Base-by-base conservation (phyloP, 495 filamentous ascomycete genomes). In the Sordaria brevicollis region DNA sequence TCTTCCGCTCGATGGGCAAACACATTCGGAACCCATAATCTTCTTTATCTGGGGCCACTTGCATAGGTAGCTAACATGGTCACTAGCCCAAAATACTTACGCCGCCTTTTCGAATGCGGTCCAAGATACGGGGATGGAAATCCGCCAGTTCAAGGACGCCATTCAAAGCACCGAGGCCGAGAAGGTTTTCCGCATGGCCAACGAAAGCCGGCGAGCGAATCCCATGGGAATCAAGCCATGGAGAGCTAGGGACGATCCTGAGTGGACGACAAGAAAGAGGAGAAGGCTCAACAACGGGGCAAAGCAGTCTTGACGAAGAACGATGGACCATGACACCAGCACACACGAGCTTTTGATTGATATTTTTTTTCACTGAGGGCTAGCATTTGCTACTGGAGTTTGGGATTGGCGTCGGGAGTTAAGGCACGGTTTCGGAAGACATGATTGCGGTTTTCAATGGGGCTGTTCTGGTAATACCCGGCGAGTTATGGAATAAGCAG, bases 141-240 rank as follows among this genome's bases (percentile, higher is more conserved):
- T 86, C 15, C 74, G 78, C 31, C 74, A 79, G 36, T 86, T 88
- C 67, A 73, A 75, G 15, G 68, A 78, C 8, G 71, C 82, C 0
- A 77, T 82, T 70, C 78, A 66, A 2, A 74, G 78, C 70, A 79
- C 80, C 6, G 78, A 84, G 65, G 80, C 76, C 69, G 80, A 77
- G 54, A 81, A 76, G 66, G 76, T 82, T 35, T 72, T 87, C 11
- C 72, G 79, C 2, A 76, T 80, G 19, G 82, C 81, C 2, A 77
- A 70, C 33, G 78, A 81, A 68, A 86, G 84, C 71, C 79, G 80
- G 34, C 77, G 77, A 66, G 76, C 80, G 31, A 82, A 83, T 62
- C 81, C 83, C 0, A 78, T 78, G 57, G 83, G 82, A 15, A 83
- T 87, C 67, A 83, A 79, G 71, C 79, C 81, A 35, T 88, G 86